These are phyloP conservation scores for Lithocarpus polystachyus DNA, from an alignment of 306 rosid species.

Conservation along the genomic window DNA sequence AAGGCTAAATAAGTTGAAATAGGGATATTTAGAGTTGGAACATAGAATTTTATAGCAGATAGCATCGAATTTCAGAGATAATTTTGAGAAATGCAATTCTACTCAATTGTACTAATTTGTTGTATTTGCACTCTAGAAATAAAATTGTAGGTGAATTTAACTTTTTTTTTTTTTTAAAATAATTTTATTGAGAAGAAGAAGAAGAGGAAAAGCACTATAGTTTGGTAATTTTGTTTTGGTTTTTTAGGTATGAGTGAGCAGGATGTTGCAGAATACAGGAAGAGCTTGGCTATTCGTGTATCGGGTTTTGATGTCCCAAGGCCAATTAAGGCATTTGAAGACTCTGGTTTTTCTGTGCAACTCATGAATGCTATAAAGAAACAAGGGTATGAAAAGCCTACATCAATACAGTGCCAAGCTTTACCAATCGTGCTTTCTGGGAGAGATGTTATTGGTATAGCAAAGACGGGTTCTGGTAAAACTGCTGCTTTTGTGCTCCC, in stretches of 20 bases:
- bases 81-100: background rate
- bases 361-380: conserved; percentile 85
- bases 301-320: conserved; percentile 92
- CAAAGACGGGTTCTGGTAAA: conserved; percentile 98
- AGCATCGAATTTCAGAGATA: background rate
- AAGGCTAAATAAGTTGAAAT: background rate
- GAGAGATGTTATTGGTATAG: conserved; percentile 88
- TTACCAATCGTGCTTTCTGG: conserved; percentile 86
- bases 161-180: background rate
- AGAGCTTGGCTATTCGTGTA: conserved; percentile 88
- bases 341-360: conserved; percentile 68
- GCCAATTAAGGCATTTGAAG: conserved; percentile 83
- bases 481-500: conserved; percentile 99
- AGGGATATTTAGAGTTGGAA: background rate
- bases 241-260: conserved; percentile 80
- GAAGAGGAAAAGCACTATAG: background rate
- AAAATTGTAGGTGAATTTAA: background rate
- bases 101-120: background rate
- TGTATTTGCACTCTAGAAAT: background rate
- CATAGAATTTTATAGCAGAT: background rate
- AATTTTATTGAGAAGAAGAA: no score
- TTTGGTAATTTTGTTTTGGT: conserved; percentile 1
- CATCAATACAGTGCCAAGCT: conserved; percentile 91
- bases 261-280: conserved; percentile 69
- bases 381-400: conserved; percentile 91